Evolutionary conservation across 768 basidiomycete species (phyloP), one percentile per base, ranked within the genome.

Genomic region (Trametes punicea): DNA sequence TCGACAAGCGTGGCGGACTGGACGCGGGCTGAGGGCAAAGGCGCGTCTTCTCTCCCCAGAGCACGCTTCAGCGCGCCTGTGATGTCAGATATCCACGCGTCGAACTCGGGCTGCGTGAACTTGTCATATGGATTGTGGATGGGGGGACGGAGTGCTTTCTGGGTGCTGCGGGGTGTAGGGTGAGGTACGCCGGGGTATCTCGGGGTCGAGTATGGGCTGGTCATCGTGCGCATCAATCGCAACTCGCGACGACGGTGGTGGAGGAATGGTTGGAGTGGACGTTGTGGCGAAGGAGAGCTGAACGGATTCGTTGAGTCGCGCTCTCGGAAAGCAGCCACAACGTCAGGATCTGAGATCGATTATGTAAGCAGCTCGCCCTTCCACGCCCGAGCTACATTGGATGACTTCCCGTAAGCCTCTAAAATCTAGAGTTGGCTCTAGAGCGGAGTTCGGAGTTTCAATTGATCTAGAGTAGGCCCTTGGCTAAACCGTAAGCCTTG

Each of bases 41-140:
- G 41, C 11, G 49, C 49, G 1, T 56, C 63, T 21, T 73, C 79
- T 44, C 79, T 77, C 0, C 81, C 81, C 8, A 89, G 73, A 21
- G 86, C 87, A 46, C 71, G 75, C 55, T 77, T 77, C 26, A 89
- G 70, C 47, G 80, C 73, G 57, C 75, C 68, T 0, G 83, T 87
- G 40, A 89, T 78, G 63, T 77, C 83, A 62, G 75, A 78, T 62
- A 89, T 84, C 82, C 83, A 89, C 65, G 77, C 73, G 74, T 88
- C 85, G 62, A 88, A 89, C 60, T 88, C 81, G 1, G 74, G 71
- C 65, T 82, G 77, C 1, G 84, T 76, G 67, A 89, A 86, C 67
- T 84, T 84, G 68, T 88, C 85, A 67, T 83, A 89, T 1, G 87
- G 87, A 63, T 89, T 89, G 49, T 80, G 69, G 50, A 87, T 77